These are phyloP conservation scores for Phytophthora agathidicida DNA, from an alignment of 352 stramenopile genomes.

Conservation along the genomic window DNA sequence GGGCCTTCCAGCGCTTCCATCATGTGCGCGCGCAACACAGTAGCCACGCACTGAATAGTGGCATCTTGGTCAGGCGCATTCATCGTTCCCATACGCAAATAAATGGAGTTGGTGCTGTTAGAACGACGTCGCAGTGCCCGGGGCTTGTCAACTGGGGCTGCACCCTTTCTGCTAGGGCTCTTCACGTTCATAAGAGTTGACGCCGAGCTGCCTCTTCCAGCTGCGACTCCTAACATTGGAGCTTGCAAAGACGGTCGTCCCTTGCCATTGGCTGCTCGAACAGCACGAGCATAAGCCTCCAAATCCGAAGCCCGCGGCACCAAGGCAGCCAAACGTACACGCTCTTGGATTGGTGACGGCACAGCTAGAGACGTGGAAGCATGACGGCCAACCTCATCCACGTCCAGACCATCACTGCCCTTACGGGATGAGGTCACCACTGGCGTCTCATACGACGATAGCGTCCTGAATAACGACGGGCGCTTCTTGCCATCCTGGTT, in stretches of 20 bases:
- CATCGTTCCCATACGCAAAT: conserved; percentile 93
- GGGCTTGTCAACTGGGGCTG: conserved; percentile 33
- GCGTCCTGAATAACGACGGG: conserved; percentile 67
- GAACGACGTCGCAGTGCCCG: conserved; percentile 83
- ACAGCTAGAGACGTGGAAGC: conserved; percentile 29
- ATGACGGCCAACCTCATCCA: conserved; percentile 26
- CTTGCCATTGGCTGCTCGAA: conserved; percentile 26
- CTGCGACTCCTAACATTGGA: conserved; percentile 24
- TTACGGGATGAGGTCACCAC: conserved; percentile 51
- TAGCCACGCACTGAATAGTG: conserved; percentile 96
- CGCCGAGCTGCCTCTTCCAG: conserved; percentile 25
- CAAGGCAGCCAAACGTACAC: conserved; percentile 58
- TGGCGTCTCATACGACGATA: conserved; percentile 84
- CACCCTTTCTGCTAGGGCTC: conserved; percentile 13
- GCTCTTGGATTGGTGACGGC: conserved; percentile 74
- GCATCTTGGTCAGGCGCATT: conserved; percentile 95
- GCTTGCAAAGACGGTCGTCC: conserved; percentile 24
- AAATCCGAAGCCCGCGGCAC: conserved; percentile 57
- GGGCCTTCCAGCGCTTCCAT: conserved; percentile 80
- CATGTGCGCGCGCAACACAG: conserved; percentile 96
- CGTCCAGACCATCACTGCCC: conserved; percentile 45
- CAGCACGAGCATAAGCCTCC: conserved; percentile 55
- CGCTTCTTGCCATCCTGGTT: conserved; percentile 47
- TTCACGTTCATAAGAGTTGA: conserved; percentile 24
- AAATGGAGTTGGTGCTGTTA: conserved; percentile 96